Conservation (phyloP, 164 flowering plant genomes). For the Taxillus chinensis region DNA sequence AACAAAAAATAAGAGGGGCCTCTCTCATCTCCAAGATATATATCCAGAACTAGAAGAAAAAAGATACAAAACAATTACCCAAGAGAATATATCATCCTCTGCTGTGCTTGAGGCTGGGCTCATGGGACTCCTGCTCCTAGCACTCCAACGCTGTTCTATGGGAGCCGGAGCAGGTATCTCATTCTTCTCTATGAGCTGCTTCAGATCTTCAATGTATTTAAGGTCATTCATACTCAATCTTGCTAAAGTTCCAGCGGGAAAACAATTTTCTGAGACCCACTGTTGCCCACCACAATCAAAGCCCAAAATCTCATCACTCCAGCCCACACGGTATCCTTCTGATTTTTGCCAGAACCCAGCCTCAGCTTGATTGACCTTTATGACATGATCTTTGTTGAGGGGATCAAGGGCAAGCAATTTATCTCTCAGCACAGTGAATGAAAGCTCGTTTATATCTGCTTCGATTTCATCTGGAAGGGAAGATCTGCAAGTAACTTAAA, state of each 20-base stretch:
- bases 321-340: slow-evolving; percentile 94
- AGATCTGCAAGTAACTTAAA: slow-evolving; percentile 33
- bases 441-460: slow-evolving; percentile 49
- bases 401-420: slow-evolving; percentile 90
- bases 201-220: slow-evolving; percentile 70
- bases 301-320: slow-evolving; percentile 97
- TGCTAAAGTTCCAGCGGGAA: slow-evolving; percentile 78
- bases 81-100: slow-evolving; percentile 82
- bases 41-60: slow-evolving; percentile 1
- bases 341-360: slow-evolving; percentile 96
- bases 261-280: slow-evolving; percentile 99
- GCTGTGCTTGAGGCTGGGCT: slow-evolving; percentile 82
- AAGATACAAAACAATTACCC: slow-evolving; percentile 46
- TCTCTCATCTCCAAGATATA: neutral
- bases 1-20: neutral
- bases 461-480: slow-evolving; percentile 29
- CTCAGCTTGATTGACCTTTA: slow-evolving; percentile 83
- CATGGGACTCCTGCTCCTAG: slow-evolving; percentile 80
- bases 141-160: slow-evolving; percentile 94
- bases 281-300: slow-evolving; percentile 99
- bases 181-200: slow-evolving; percentile 70
- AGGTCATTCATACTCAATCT: slow-evolving; percentile 91
- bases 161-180: slow-evolving; percentile 94
- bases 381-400: slow-evolving; percentile 74
- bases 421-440: slow-evolving; percentile 92